phyloP scores from a whole-genome alignment of 257 asterid species.

The Fraxinus quadrangulata region DNA sequence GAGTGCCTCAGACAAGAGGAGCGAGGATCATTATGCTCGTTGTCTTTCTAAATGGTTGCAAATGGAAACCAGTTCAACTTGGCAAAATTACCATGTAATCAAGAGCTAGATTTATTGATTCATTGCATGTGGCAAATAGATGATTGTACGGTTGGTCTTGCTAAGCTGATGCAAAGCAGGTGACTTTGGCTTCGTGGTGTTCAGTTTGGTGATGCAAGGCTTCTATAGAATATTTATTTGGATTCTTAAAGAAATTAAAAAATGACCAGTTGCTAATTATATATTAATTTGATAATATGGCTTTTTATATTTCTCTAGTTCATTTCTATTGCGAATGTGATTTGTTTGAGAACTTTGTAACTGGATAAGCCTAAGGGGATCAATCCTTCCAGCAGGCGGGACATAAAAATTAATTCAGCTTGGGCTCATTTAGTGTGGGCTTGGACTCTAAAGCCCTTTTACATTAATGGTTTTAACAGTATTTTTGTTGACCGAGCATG shows the following conservation, averaged over 20 bases:
- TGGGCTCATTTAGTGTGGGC: background rate
- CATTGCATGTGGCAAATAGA: background rate
- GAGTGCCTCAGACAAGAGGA: background rate
- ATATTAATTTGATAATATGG: background rate
- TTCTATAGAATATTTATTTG: background rate
- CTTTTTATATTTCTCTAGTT: background rate
- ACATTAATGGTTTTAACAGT: background rate
- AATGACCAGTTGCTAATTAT: background rate
- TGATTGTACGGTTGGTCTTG: background rate
- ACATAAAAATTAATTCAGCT: background rate
- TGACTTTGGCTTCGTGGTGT: background rate
- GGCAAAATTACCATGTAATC: background rate
- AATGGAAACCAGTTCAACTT: background rate
- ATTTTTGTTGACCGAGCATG: background rate
- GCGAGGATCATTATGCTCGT: background rate
- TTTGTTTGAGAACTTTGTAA: background rate
- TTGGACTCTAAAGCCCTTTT: background rate
- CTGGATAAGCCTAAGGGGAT: background rate
- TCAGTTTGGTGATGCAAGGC: background rate
- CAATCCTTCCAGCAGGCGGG: background rate
- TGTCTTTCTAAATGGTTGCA: background rate
- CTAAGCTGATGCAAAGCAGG: background rate
- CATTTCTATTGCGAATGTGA: background rate
- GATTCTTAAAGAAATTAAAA: background rate
- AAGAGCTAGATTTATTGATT: background rate